A percentile compares a stretch with the other conserved stretches of the same genome.
These are phyloP conservation scores for Bipolaris oryzae DNA, from an alignment of 2,329 filamentous ascomycete genomes.

Conservation along the genomic window DNA sequence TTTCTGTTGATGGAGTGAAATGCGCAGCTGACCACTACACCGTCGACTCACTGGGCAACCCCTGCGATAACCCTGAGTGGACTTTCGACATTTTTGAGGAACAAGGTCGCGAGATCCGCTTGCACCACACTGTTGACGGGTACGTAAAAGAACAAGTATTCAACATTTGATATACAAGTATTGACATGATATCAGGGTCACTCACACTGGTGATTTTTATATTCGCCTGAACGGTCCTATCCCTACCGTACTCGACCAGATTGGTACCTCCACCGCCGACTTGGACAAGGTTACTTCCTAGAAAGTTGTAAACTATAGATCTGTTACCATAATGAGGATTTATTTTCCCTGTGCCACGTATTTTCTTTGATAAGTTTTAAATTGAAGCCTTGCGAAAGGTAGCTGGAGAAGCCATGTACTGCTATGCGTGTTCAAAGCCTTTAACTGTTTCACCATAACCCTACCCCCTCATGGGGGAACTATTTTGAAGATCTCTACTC, in stretches of 20 bases:
- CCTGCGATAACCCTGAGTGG: background rate
- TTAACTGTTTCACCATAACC: too few relatives aligned
- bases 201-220: background rate
- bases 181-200: background rate
- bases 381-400: too few relatives aligned
- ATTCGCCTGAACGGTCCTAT: constrained; percentile 6
- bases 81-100: background rate
- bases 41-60: background rate
- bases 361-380: too few relatives aligned
- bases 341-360: too few relatives aligned
- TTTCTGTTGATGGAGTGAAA: background rate
- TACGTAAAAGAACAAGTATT: background rate
- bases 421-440: too few relatives aligned
- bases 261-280: constrained; percentile 1
- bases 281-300: background rate
- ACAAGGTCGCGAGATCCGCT: background rate
- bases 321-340: too few relatives aligned
- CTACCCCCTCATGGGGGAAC: too few relatives aligned
- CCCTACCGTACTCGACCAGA: background rate
- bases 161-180: background rate
- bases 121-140: constrained; percentile 1
- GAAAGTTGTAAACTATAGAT: too few relatives aligned
- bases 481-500: too few relatives aligned
- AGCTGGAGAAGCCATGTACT: too few relatives aligned
- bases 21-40: background rate